Conservation (phyloP, 129 eudicot genomes). For the Flaveria bidentis region DNA sequence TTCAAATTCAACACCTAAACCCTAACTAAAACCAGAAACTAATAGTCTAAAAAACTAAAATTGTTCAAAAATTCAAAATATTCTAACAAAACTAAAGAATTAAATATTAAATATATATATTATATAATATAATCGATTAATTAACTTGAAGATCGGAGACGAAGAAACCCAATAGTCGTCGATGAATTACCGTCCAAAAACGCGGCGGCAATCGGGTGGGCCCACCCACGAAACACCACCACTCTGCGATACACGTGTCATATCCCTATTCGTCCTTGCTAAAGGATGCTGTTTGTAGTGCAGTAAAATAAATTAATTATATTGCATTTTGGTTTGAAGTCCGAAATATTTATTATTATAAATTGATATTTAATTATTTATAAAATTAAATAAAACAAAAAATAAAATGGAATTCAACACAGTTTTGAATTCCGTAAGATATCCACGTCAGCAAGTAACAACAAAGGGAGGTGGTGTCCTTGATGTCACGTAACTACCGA, state of each 20-base stretch:
- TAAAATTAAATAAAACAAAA: neutral
- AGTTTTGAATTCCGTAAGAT: neutral
- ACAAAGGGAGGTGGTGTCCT: conserved; percentile 8
- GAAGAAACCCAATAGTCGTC: neutral
- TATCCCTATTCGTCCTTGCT: neutral
- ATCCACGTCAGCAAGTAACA: neutral
- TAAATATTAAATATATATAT: neutral
- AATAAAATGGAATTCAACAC: neutral
- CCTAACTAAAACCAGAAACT: too few species aligned
- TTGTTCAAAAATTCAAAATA: too few species aligned
- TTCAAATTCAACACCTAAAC: too few species aligned
- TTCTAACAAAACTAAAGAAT: neutral
- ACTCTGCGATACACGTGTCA: conserved; percentile 1
- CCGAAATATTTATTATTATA: neutral
- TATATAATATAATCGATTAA: neutral
- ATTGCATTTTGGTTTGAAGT: neutral
- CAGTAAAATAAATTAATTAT: neutral
- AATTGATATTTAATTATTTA: neutral
- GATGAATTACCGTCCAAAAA: neutral
- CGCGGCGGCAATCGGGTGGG: neutral
- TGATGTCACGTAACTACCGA: conserved; percentile 11
- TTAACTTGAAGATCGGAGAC: neutral
- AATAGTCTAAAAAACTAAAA: too few species aligned
- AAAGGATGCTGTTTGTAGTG: neutral
- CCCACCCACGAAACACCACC: neutral